Evolutionary conservation across 169 alveolate genomes (phyloP).

Genomic region (Eimeria maxima): DNA sequence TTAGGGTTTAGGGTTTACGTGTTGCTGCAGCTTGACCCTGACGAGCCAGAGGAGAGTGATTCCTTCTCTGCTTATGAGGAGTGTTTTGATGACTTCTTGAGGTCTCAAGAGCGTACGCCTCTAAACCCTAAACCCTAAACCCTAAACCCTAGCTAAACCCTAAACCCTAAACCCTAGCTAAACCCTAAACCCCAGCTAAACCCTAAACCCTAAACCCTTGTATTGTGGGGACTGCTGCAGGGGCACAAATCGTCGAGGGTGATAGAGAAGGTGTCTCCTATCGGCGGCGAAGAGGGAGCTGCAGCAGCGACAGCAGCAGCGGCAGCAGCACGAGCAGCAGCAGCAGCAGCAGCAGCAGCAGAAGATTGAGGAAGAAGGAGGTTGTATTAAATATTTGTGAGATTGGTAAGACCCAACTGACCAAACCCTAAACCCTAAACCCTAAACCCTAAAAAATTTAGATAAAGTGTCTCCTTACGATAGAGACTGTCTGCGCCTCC

Average conservation of each 20-base stretch:
- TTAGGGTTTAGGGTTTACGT: background rate
- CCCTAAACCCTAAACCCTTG: background rate
- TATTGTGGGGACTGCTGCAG: no score
- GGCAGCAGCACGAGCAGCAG: slow-evolving; percentile 43
- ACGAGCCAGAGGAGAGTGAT: slow-evolving; percentile 20
- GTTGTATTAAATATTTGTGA: background rate
- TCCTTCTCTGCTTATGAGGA: slow-evolving; percentile 36
- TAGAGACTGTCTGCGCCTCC: no score
- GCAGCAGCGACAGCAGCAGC: slow-evolving; percentile 35
- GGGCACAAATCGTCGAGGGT: no score
- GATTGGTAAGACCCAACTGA: background rate
- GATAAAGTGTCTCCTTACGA: no score
- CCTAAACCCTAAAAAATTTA: background rate
- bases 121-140: background rate
- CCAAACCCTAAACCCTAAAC: slow-evolving; percentile 6
- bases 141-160: background rate
- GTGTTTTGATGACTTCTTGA: slow-evolving; percentile 14
- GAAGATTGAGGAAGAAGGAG: background rate
- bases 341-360: slow-evolving; percentile 10
- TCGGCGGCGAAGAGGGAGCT: background rate
- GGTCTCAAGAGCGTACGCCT: background rate
- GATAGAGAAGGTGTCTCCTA: background rate
- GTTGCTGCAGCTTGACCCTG: slow-evolving; percentile 46
- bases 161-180: background rate
- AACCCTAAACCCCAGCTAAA: background rate